These are phyloP conservation scores for Xylona heveae DNA, from an alignment of 495 filamentous ascomycete species.

Conservation along the genomic window DNA sequence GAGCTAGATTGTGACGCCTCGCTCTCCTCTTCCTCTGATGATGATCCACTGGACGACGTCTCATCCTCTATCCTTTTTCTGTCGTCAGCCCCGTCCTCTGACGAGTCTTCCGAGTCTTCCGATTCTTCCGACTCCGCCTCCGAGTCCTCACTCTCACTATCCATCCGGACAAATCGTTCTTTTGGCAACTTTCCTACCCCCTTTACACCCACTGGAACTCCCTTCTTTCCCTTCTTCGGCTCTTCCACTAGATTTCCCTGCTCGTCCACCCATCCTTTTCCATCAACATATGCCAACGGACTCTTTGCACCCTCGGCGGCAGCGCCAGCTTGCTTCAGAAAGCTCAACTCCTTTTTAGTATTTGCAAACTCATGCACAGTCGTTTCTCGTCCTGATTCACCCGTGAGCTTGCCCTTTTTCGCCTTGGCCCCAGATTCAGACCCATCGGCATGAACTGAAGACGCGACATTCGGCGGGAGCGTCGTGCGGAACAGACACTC, in stretches of 20 bases:
- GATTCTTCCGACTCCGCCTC: too few relatives aligned
- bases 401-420: conserved; percentile 33
- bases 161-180: conserved; percentile 1
- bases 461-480: conserved; percentile 36
- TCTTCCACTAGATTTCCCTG: conserved; percentile 54
- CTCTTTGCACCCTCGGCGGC: conserved; percentile 20
- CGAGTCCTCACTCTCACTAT: too few relatives aligned
- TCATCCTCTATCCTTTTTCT: conserved; percentile 1
- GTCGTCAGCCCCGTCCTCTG: too few relatives aligned
- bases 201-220: too few relatives aligned
- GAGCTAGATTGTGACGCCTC: conserved; percentile 7
- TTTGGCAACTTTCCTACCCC: background rate
- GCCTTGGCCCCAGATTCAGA: conserved; percentile 16
- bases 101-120: too few relatives aligned
- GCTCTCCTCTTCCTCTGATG: conserved; percentile 10
- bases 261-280: conserved; percentile 74
- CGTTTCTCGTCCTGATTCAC: conserved; percentile 25
- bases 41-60: conserved; percentile 24
- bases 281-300: conserved; percentile 39
- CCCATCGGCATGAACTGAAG: conserved; percentile 1
- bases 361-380: conserved; percentile 68
- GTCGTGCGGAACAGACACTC: conserved; percentile 73
- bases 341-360: conserved; percentile 54
- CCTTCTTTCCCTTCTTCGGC: conserved; percentile 5
- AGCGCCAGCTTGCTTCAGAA: conserved; percentile 26